Evolutionary conservation across 78 protist genomes (phyloP).

Genomic region (Planoprotostelium fungivorum): DNA sequence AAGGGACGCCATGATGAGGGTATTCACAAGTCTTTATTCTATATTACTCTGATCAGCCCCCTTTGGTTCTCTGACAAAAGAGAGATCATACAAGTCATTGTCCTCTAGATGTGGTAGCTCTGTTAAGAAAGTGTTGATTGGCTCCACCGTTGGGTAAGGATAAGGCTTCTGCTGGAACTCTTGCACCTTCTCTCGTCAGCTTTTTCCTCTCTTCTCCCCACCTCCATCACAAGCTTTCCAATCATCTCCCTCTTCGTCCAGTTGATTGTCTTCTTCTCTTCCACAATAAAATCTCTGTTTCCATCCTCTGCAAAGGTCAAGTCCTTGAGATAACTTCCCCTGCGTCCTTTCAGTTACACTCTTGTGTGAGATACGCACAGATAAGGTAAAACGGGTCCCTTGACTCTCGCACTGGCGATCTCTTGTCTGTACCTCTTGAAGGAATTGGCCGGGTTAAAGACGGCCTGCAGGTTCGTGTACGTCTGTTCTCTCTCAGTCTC

Average conservation of each 20-base stretch:
- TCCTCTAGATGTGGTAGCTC: slow-evolving; percentile 47
- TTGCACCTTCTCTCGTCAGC: slow-evolving; percentile 14
- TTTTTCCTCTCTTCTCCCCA: no score
- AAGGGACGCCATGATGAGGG: no score
- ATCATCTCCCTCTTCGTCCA: slow-evolving; percentile 58
- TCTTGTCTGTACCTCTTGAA: neutral
- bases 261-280: slow-evolving; percentile 40
- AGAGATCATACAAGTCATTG: slow-evolving; percentile 43
- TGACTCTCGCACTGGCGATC: neutral
- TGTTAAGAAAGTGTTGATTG: slow-evolving; percentile 50
- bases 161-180: slow-evolving; percentile 31
- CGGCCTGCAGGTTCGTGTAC: slow-evolving; percentile 9
- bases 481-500: no score
- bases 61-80: slow-evolving; percentile 49
- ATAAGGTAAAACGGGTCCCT: neutral
- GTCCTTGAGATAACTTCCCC: slow-evolving; percentile 41
- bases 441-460: neutral
- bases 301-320: slow-evolving; percentile 69
- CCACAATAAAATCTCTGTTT: slow-evolving; percentile 52
- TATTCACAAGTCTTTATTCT: no score
- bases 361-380: neutral
- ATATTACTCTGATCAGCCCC: neutral
- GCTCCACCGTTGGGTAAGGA: slow-evolving; percentile 62
- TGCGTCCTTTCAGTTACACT: neutral
- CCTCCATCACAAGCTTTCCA: slow-evolving; percentile 41